Evolutionary conservation across 805 yeast genomes (phyloP).

Genomic region (Saturnispora sanitii): DNA sequence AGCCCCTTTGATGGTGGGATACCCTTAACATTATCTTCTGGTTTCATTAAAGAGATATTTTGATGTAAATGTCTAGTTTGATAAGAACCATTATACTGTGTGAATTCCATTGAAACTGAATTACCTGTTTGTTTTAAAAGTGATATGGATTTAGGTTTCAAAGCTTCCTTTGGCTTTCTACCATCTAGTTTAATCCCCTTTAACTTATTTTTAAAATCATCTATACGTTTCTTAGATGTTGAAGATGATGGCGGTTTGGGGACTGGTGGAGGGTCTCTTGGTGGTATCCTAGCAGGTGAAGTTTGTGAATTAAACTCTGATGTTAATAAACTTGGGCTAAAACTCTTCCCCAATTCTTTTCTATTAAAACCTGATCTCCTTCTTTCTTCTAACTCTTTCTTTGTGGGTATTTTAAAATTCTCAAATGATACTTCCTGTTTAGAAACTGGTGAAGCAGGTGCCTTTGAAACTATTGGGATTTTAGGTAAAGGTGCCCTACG

Average conservation of each 20-base stretch:
- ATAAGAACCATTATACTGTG: too few relatives aligned
- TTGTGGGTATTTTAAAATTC: constrained; percentile 4
- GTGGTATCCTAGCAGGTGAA: not conserved
- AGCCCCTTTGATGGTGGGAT: too few relatives aligned
- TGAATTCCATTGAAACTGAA: not conserved
- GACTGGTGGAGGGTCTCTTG: constrained; percentile 18
- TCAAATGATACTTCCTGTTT: not conserved
- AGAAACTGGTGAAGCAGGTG: not conserved
- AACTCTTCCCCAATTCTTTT: not conserved
- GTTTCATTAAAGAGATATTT: too few relatives aligned
- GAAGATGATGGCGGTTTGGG: constrained; percentile 11
- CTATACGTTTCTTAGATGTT: constrained; percentile 15
- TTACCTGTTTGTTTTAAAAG: not conserved
- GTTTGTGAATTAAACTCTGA: not conserved
- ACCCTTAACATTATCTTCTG: too few relatives aligned
- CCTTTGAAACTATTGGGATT: not conserved
- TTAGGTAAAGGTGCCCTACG: constrained; percentile 1
- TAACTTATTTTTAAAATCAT: constrained; percentile 18
- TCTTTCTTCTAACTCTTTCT: constrained; percentile 5
- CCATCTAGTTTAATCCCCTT: constrained; percentile 9
- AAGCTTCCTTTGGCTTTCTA: not conserved
- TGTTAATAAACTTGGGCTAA: too few relatives aligned
- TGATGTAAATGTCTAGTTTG: too few relatives aligned
- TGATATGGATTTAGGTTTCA: not conserved
- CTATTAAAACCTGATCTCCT: not conserved